These are phyloP conservation scores for Vitis cinerea DNA, from an alignment of 164 flowering plant genomes.

Conservation along the genomic window DNA sequence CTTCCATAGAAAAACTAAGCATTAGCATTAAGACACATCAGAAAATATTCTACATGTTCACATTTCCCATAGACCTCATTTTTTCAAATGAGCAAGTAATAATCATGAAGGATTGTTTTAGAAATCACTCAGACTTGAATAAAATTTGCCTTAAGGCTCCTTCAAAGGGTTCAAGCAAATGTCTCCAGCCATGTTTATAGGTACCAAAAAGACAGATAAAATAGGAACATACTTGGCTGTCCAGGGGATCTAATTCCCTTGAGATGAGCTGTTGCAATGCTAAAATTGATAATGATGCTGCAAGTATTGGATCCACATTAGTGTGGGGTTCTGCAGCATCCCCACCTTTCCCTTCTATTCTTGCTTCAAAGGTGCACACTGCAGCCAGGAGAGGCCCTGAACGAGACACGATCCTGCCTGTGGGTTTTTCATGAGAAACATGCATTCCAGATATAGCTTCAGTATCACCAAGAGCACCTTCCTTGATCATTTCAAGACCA, in stretches of 20 bases:
- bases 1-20: slow-evolving; percentile 22
- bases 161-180: too few relatives aligned
- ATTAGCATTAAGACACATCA: slow-evolving; percentile 9
- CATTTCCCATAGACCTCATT: not conserved
- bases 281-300: slow-evolving; percentile 64
- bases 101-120: not conserved
- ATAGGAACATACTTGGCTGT: slow-evolving; percentile 50
- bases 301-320: slow-evolving; percentile 60
- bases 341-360: slow-evolving; percentile 64
- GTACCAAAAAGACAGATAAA: not conserved
- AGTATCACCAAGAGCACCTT: slow-evolving; percentile 76
- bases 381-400: slow-evolving; percentile 73
- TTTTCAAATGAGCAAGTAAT: not conserved
- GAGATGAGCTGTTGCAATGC: slow-evolving; percentile 79
- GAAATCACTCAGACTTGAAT: not conserved
- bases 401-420: slow-evolving; percentile 54
- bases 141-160: not conserved
- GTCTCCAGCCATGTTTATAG: too few relatives aligned
- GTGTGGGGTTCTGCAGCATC: slow-evolving; percentile 67
- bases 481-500: slow-evolving; percentile 72
- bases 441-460: slow-evolving; percentile 85
- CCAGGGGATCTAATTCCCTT: slow-evolving; percentile 75
- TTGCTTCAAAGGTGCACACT: slow-evolving; percentile 54
- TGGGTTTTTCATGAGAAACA: slow-evolving; percentile 35
- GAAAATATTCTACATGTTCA: not conserved